Conservation (phyloP, 2,329 filamentous ascomycete species). For the Diaporthe vaccinii region DNA sequence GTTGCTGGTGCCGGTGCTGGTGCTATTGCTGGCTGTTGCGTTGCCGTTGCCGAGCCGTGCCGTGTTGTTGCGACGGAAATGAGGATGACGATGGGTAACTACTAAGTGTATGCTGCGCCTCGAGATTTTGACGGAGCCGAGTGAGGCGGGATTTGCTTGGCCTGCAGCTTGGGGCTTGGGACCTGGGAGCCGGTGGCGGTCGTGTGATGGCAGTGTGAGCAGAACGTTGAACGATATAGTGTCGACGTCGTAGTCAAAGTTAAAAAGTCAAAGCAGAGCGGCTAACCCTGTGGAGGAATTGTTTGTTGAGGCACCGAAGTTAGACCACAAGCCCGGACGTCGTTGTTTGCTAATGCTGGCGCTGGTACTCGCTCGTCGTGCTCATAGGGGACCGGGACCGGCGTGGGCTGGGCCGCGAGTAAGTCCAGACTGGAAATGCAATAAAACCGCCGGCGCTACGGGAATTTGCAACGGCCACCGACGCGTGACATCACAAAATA, state of each 20-base stretch:
- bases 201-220: neutral
- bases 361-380: slow-evolving; percentile 14
- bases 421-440: slow-evolving; percentile 27
- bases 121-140: slow-evolving; percentile 7
- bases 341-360: slow-evolving; percentile 20
- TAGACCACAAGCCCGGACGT: neutral
- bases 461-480: slow-evolving; percentile 14
- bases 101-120: slow-evolving; percentile 11
- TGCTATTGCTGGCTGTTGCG: neutral
- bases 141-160: slow-evolving; percentile 1
- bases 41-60: slow-evolving; percentile 17
- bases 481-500: slow-evolving; percentile 26
- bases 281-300: slow-evolving; percentile 3
- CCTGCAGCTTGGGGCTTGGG: slow-evolving; percentile 19
- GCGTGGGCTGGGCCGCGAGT: slow-evolving; percentile 36
- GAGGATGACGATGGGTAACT: slow-evolving; percentile 18
- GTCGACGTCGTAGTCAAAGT: neutral
- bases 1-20: neutral
- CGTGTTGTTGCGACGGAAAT: slow-evolving; percentile 17
- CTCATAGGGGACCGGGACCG: slow-evolving; percentile 33
- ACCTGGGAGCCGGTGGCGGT: neutral
- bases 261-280: slow-evolving; percentile 5
- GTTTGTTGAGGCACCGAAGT: neutral
- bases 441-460: slow-evolving; percentile 31
- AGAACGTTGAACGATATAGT: neutral